Evolutionary conservation across 2,329 filamentous ascomycete species (phyloP), one percentile per base, ranked within the genome.

Genomic region (Nigrospora oryzae): DNA sequence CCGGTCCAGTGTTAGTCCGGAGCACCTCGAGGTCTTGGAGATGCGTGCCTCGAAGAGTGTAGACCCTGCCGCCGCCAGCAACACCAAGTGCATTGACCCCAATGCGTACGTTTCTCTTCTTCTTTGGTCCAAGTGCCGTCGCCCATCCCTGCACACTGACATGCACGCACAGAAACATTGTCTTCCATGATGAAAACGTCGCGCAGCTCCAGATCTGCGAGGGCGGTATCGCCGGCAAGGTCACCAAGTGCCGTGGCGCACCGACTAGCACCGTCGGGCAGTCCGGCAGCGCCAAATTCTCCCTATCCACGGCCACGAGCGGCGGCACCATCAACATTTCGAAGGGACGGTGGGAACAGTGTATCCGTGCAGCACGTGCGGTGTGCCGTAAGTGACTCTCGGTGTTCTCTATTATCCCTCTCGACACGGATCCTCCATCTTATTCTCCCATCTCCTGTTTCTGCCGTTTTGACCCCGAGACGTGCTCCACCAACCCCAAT

Each of bases 291-390:
- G 73, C 71, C 8, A 56, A 65, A 47, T 77, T 79, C 58, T 63
- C 56, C 3, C 63, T 79, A 14, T 64, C 59, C 23, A 63, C 70
- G 2, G 61, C 63, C 14, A 59, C 60, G 2, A 45, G 53, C 1
- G 73, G 70, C 11, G 65, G 68, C 17, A 72, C 67, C 14, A 77
- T 79, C 57, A 72, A 70, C 59, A 66, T 79, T 48, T 67, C 65
- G 39, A 77, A 77, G 61, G 66, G 65, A 16, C 61, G 67, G 19
- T 76, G 75, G 74, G 70, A 77, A 58, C 63, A 67, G 42, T 79
- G 75, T 54, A 67, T 78, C 42, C 66, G 71, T 36, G 75, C 75
- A 14, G 75, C 74, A 40, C 58, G 69, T 45, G 68, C 70, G 46
- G 66, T 68, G 38, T 77, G 73, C 55, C 72, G 23, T 28, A 28